A percentile compares a stretch with the other conserved stretches of the same genome.
phyloP scores from a whole-genome alignment of 139 green algal genomes.

The Micractinium sp. region DNA sequence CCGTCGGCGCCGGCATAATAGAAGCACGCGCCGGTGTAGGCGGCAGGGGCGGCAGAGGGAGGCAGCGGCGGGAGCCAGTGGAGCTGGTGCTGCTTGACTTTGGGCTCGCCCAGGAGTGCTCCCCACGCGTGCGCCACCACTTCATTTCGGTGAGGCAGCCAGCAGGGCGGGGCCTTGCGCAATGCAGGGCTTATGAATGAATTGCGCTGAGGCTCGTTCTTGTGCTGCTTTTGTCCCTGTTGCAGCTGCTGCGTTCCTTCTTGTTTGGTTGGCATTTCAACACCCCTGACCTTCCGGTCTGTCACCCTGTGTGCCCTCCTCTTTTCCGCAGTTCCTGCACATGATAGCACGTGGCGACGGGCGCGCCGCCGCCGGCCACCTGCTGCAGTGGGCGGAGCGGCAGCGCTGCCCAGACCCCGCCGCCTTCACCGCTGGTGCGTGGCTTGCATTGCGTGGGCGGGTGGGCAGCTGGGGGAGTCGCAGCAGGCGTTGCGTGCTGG shows the following conservation, averaged over 20 bases:
- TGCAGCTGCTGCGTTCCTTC: too few species aligned
- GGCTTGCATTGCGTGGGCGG: too few species aligned
- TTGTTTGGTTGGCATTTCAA: too few species aligned
- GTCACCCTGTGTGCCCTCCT: too few species aligned
- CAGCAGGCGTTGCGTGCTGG: neutral
- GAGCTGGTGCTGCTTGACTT: slow-evolving; percentile 89
- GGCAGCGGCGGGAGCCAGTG: slow-evolving; percentile 7
- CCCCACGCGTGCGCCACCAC: slow-evolving; percentile 70
- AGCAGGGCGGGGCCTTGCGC: too few species aligned
- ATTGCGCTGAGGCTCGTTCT: too few species aligned
- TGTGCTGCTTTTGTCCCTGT: too few species aligned
- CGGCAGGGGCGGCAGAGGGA: too few species aligned
- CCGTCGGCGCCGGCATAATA: too few species aligned
- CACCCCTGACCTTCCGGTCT: too few species aligned
- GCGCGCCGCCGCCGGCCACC: slow-evolving; percentile 62
- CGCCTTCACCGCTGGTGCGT: slow-evolving; percentile 56
- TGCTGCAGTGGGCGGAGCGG: slow-evolving; percentile 70
- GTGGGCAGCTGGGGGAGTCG: neutral
- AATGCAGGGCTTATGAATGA: too few species aligned
- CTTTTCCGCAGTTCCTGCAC: slow-evolving; percentile 70
- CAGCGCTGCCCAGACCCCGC: slow-evolving; percentile 66
- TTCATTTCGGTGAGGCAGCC: slow-evolving; percentile 71
- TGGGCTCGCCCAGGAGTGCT: slow-evolving; percentile 86
- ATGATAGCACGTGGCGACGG: slow-evolving; percentile 72
- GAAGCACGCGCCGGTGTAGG: too few species aligned